Evolutionary conservation across 2,329 filamentous ascomycete species (phyloP), one percentile per base, ranked within the genome.

Genomic region (Cladosporium sp.): DNA sequence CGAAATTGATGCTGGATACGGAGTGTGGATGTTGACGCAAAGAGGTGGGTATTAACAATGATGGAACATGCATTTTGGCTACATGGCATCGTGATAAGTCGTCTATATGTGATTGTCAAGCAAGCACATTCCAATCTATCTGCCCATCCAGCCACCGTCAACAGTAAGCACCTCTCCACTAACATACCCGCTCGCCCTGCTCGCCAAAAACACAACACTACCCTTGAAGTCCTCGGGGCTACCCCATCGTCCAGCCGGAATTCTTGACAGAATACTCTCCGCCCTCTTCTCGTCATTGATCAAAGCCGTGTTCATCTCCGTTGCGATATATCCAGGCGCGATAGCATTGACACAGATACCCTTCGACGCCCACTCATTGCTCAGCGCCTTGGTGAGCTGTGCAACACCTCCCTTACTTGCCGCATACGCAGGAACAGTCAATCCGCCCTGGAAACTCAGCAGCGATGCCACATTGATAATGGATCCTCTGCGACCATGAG

Each of bases 381-480:
- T 85, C 59, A 96, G 80, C 34, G 88, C 87, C 76, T 94, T 94
- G 54, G 89, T 94, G 58, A 94, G 75, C 76, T 95, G 90, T 14
- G 85, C 87, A 0, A 96, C 86, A 11, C 89, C 92, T 43, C 91
- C 91, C 75, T 96, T 96, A 62, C 84, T 85, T 0, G 90, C 89
- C 0, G 91, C 88, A 71, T 96, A 96, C 1, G 91, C 91, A 0
- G 91, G 90, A 0, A 96, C 90, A 0, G 88, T 95, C 64, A 96
- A 63, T 1, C 66, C 65, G 11, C 66, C 66, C 38, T 68, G 66
- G 55, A 64, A 66, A 15, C 61, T 55, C 34, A 63, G 49, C 22
- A 63, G 51, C 15, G 58, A 55, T 11, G 66, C 66, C 28, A 69
- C 64, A 38, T 69, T 69, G 58, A 69, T 67, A 36, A 68, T 67